A percentile compares a stretch with the other conserved stretches of the same genome.
Evolutionary conservation across 306 rosid genomes (phyloP).

Genomic region (Dalbergia cochinchinensis): DNA sequence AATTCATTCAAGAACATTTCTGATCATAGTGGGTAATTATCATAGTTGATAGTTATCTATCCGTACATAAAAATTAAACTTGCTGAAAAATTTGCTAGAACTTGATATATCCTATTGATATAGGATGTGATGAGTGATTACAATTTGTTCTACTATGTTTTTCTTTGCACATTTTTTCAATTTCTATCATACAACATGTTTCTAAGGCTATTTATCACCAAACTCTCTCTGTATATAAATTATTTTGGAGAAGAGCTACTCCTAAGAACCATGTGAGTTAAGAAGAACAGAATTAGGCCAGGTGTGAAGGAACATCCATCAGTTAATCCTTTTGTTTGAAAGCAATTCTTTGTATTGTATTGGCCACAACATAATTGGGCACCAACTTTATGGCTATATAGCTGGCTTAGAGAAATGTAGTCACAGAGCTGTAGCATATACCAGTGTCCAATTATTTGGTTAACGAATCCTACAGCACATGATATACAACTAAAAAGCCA

Average conservation of each 20-base stretch:
- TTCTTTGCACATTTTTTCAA: too few species aligned
- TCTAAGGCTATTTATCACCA: too few species aligned
- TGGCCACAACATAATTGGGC: slow-evolving; percentile 18
- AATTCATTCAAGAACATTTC: too few species aligned
- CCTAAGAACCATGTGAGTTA: slow-evolving; percentile 32
- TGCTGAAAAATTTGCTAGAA: too few species aligned
- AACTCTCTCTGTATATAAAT: too few species aligned
- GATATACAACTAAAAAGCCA: slow-evolving; percentile 28
- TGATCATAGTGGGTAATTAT: too few species aligned
- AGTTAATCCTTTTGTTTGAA: slow-evolving; percentile 27
- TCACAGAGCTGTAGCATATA: not conserved
- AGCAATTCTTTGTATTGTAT: slow-evolving; percentile 41
- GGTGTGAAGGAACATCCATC: not conserved
- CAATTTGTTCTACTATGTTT: too few species aligned
- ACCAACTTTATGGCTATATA: slow-evolving; percentile 39
- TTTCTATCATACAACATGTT: too few species aligned
- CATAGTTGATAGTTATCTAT: not conserved
- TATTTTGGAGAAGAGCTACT: slow-evolving; percentile 1
- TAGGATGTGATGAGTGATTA: too few species aligned
- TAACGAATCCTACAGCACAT: slow-evolving; percentile 17
- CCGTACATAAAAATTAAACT: not conserved
- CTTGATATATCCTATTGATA: too few species aligned
- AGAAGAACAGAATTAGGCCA: not conserved
- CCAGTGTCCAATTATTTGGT: slow-evolving; percentile 33
- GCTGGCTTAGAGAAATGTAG: slow-evolving; percentile 21